phyloP scores from a whole-genome alignment of 2,329 filamentous ascomycete genomes.

The Scorias spongiosa region DNA sequence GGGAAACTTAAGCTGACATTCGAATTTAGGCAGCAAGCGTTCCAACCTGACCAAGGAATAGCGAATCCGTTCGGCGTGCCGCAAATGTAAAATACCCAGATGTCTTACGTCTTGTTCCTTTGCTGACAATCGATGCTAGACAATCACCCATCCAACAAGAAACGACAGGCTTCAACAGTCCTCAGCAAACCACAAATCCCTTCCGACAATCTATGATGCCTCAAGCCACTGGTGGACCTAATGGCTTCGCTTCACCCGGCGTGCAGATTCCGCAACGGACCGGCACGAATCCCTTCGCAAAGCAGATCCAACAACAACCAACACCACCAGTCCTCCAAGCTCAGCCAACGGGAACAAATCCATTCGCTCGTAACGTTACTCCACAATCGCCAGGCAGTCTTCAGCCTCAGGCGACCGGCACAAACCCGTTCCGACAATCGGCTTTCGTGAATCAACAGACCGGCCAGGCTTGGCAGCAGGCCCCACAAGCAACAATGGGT shows the following conservation, averaged over 20 bases:
- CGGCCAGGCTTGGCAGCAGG: constrained; percentile 72
- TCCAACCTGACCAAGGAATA: not conserved
- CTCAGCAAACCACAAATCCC: constrained; percentile 52
- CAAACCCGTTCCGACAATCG: constrained; percentile 88
- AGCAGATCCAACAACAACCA: constrained; percentile 15
- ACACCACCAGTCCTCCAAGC: constrained; percentile 33
- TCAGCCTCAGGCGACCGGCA: constrained; percentile 67
- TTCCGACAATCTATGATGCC: constrained; percentile 82
- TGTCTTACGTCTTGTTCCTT: not conserved
- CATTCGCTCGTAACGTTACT: constrained; percentile 45
- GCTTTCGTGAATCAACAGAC: constrained; percentile 81
- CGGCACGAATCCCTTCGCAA: not conserved
- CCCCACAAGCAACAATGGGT: constrained; percentile 62
- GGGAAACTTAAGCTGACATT: too few species aligned
- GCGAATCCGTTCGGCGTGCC: not conserved
- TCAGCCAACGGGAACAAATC: constrained; percentile 55
- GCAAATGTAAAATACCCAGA: not conserved
- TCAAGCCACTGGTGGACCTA: constrained; percentile 12
- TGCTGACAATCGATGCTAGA: not conserved
- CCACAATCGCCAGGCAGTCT: constrained; percentile 21
- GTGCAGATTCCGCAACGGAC: constrained; percentile 5
- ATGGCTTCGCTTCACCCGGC: constrained; percentile 42
- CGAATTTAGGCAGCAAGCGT: not conserved
- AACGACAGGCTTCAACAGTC: not conserved
- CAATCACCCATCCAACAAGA: not conserved